A percentile compares a stretch with the other conserved stretches of the same genome.
Evolutionary conservation across 495 filamentous ascomycete genomes (phyloP).

Genomic region (Aspergillus sclerotioniger): DNA sequence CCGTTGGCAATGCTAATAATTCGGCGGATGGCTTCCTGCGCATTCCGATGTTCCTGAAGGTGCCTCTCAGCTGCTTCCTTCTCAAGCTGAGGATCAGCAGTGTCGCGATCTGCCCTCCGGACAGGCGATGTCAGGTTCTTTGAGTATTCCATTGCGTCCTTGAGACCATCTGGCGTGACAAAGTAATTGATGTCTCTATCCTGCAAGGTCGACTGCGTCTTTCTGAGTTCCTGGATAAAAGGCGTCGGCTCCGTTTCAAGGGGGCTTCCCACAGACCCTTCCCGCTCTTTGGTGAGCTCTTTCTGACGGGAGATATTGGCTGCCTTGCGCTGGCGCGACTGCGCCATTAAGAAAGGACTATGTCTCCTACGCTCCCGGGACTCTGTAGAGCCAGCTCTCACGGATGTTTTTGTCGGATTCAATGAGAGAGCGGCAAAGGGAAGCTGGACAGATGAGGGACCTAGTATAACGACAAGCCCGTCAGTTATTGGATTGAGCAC

Average conservation of each 20-base stretch:
- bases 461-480: slow-evolving; percentile 17
- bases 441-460: slow-evolving; percentile 32
- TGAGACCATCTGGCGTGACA: slow-evolving; percentile 62
- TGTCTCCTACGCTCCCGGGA: slow-evolving; percentile 34
- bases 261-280: slow-evolving; percentile 66
- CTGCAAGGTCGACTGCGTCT: slow-evolving; percentile 31
- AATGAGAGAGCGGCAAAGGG: slow-evolving; percentile 28
- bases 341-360: slow-evolving; percentile 52
- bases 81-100: slow-evolving; percentile 45
- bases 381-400: slow-evolving; percentile 41
- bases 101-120: slow-evolving; percentile 29
- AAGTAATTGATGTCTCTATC: slow-evolving; percentile 66
- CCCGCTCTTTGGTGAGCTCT: slow-evolving; percentile 60
- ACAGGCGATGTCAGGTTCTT: slow-evolving; percentile 60
- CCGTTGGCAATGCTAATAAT: slow-evolving; percentile 75
- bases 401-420: slow-evolving; percentile 31
- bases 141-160: slow-evolving; percentile 60
- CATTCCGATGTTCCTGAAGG: slow-evolving; percentile 32
- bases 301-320: slow-evolving; percentile 73
- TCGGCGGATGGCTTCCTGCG: slow-evolving; percentile 63
- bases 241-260: slow-evolving; percentile 73
- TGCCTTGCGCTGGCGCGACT: slow-evolving; percentile 73
- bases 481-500: neutral
- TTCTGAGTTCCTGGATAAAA: slow-evolving; percentile 80
- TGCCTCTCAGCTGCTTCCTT: slow-evolving; percentile 30